These are phyloP conservation scores for Thelephora aurantiotincta DNA, from an alignment of 768 basidiomycete genomes.

Conservation along the genomic window DNA sequence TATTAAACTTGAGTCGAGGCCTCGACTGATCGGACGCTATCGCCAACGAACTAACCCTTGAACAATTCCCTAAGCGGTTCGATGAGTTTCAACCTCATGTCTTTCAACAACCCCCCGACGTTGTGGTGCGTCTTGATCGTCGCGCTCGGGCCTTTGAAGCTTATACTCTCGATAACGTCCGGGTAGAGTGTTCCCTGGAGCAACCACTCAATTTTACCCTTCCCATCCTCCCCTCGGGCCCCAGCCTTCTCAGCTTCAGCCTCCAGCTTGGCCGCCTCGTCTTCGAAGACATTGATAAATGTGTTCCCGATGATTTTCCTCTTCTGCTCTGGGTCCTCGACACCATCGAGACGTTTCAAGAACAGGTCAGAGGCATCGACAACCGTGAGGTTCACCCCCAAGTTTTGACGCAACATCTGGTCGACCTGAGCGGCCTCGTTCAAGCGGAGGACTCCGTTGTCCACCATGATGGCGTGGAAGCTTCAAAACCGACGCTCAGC, in stretches of 20 bases:
- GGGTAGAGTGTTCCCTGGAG: slow-evolving; percentile 97
- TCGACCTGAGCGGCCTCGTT: slow-evolving; percentile 87
- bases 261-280: slow-evolving; percentile 85
- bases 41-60: slow-evolving; percentile 52
- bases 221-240: slow-evolving; percentile 46
- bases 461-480: slow-evolving; percentile 99
- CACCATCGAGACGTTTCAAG: slow-evolving; percentile 71
- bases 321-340: slow-evolving; percentile 95
- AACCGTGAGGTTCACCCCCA: slow-evolving; percentile 93
- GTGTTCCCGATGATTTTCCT: slow-evolving; percentile 98
- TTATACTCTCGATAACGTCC: slow-evolving; percentile 98
- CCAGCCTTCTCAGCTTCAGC: slow-evolving; percentile 67
- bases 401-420: slow-evolving; percentile 83
- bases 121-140: slow-evolving; percentile 99
- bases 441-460: slow-evolving; percentile 90
- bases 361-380: slow-evolving; percentile 93
- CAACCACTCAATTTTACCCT: slow-evolving; percentile 93
- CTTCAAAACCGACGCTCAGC: slow-evolving; percentile 23
- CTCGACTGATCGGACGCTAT: background rate
- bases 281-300: slow-evolving; percentile 95
- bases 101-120: slow-evolving; percentile 87
- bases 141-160: slow-evolving; percentile 97
- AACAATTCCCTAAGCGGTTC: slow-evolving; percentile 95
- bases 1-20: background rate
- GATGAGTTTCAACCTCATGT: slow-evolving; percentile 98